phyloP scores from a whole-genome alignment of 2,329 filamentous ascomycete species.

The Sporothrix schenckii region DNA sequence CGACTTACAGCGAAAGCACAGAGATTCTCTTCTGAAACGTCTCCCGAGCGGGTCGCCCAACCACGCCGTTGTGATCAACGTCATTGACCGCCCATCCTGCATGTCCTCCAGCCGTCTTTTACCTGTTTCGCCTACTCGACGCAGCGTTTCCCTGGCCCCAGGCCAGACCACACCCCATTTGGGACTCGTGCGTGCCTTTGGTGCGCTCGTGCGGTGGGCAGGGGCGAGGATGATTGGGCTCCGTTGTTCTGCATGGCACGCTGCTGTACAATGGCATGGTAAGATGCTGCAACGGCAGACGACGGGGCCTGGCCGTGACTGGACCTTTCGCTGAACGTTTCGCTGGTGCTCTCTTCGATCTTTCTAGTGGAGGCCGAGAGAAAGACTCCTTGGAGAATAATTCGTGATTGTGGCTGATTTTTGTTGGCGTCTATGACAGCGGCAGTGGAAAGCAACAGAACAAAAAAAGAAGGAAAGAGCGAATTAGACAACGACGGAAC shows the following conservation, averaged over 20 bases:
- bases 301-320: background rate
- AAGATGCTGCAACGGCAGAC: background rate
- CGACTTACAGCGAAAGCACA: background rate
- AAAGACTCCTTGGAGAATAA: slow-evolving; percentile 3
- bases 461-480: background rate
- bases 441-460: background rate
- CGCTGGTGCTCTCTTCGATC: background rate
- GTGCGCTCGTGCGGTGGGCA: background rate
- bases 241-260: slow-evolving; percentile 20
- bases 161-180: slow-evolving; percentile 21
- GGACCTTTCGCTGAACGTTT: no score
- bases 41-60: slow-evolving; percentile 23
- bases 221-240: slow-evolving; percentile 18
- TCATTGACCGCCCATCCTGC: slow-evolving; percentile 26
- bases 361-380: background rate
- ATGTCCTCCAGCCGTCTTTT: background rate
- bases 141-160: slow-evolving; percentile 24
- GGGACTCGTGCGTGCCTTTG: slow-evolving; percentile 10
- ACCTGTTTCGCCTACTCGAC: slow-evolving; percentile 7
- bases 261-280: slow-evolving; percentile 15
- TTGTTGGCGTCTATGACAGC: background rate
- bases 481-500: background rate
- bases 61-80: slow-evolving; percentile 32
- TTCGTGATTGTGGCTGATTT: background rate
- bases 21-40: background rate